These are phyloP conservation scores for Xylaria cubensis DNA, from an alignment of 495 filamentous ascomycete species.

Conservation along the genomic window DNA sequence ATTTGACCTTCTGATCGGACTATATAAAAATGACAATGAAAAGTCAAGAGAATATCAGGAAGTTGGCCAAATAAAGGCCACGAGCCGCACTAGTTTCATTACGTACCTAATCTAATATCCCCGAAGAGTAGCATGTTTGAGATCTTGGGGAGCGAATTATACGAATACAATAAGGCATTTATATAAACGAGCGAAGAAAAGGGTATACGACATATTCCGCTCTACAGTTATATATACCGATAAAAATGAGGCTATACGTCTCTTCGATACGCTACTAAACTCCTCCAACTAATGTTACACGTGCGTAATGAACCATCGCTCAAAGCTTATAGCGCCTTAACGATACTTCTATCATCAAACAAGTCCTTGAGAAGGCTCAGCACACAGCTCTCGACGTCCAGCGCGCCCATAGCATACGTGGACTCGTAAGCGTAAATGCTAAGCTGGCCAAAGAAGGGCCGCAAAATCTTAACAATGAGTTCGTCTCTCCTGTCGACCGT, in stretches of 20 bases:
- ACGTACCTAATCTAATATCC: not conserved
- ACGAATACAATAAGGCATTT: not conserved
- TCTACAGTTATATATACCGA: not conserved
- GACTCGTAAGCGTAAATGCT: conserved; percentile 93
- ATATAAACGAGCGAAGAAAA: not conserved
- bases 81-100: not conserved
- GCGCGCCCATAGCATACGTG: conserved; percentile 80
- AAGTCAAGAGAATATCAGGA: not conserved
- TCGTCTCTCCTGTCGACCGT: conserved; percentile 67
- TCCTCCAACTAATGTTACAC: conserved; percentile 12
- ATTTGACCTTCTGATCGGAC: not conserved
- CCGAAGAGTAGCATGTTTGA: not conserved
- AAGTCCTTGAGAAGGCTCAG: conserved; percentile 77
- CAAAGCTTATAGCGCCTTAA: conserved; percentile 53
- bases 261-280: not conserved
- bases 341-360: conserved; percentile 76
- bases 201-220: not conserved
- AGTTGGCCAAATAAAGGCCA: not conserved
- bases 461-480: conserved; percentile 74
- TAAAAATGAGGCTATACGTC: not conserved
- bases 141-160: not conserved
- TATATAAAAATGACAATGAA: not conserved
- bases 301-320: not conserved
- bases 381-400: conserved; percentile 73
- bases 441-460: conserved; percentile 88